Conservation (phyloP, 176 grass and related monocot genomes). For the Alloteropsis semialata region DNA sequence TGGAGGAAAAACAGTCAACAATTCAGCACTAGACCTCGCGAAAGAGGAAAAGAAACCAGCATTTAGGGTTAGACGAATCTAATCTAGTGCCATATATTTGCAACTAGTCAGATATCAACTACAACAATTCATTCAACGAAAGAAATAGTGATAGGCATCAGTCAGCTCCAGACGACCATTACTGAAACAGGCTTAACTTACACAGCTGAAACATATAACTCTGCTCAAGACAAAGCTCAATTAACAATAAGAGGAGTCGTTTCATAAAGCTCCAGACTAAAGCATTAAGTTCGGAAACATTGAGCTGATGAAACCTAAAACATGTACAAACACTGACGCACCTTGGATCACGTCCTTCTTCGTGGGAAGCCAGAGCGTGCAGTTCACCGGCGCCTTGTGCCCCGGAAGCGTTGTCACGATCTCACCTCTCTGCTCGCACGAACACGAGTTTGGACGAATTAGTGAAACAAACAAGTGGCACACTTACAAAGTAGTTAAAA, state of each 20-base stretch:
- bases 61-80: too few relatives aligned
- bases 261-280: not conserved
- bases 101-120: not conserved
- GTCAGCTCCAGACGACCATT: not conserved
- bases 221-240: not conserved
- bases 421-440: constrained; percentile 58
- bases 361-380: constrained; percentile 83
- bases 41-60: not conserved
- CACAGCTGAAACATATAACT: not conserved
- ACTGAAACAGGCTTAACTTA: not conserved
- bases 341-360: constrained; percentile 80
- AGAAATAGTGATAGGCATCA: not conserved
- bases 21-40: not conserved
- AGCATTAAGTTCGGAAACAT: not conserved
- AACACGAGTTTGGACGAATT: not conserved
- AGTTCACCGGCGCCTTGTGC: constrained; percentile 84
- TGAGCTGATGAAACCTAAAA: not conserved
- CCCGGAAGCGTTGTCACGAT: constrained; percentile 84
- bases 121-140: not conserved
- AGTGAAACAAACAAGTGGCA: not conserved
- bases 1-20: not conserved
- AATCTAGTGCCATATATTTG: not conserved
- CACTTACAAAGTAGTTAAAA: not conserved
- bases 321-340: constrained; percentile 20
- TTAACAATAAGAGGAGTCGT: not conserved